Evolutionary conservation across 768 basidiomycete species (phyloP), one percentile per base, ranked within the genome.

Genomic region (Albatrellus ellisii): DNA sequence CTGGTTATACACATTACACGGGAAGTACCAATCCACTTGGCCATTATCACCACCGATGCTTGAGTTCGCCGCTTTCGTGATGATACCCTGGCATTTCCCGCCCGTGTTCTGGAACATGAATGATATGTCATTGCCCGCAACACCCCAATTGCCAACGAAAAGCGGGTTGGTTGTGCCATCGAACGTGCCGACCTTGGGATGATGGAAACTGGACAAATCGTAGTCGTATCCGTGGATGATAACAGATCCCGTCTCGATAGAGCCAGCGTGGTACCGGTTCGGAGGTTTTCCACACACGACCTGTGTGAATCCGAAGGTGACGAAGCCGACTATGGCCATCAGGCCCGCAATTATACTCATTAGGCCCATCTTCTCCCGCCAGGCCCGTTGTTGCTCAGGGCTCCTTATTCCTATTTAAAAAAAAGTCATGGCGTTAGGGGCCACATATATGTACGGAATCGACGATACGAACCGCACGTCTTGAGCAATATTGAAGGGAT

Each of bases 281-380:
- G 84, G 73, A 26, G 90, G 88, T 26, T 69, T 81, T 26, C 90
- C 90, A 59, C 95, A 99, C 32, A 98, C 95, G 41, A 78, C 64
- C 55, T 89, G 76, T 8, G 91, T 97, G 68, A 99, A 99, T 6
- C 95, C 95, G 63, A 99, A 99, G 9, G 95, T 99, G 57, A 99
- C 69, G 75, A 89, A 99, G 56, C 92, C 95, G 54, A 99, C 95
- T 41, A 67, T 75, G 14, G 86, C 84, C 92, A 98, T 95, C 48
- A 91, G 72, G n/a, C 61, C 4, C 12, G 72, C 57, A 55, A 94
- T 88, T 59, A 97, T 69, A 49, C 70, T 66, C 37, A 99, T 67
- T 20, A 99, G 73, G 6, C 94, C 95, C 62, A 97, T 89, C 67
- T 99, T 99, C 64, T 99, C 95, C 48, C 95, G 72, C 92, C 92